These are phyloP conservation scores for Hyphopichia homilentoma DNA, from an alignment of 805 yeast genomes.

Conservation along the genomic window DNA sequence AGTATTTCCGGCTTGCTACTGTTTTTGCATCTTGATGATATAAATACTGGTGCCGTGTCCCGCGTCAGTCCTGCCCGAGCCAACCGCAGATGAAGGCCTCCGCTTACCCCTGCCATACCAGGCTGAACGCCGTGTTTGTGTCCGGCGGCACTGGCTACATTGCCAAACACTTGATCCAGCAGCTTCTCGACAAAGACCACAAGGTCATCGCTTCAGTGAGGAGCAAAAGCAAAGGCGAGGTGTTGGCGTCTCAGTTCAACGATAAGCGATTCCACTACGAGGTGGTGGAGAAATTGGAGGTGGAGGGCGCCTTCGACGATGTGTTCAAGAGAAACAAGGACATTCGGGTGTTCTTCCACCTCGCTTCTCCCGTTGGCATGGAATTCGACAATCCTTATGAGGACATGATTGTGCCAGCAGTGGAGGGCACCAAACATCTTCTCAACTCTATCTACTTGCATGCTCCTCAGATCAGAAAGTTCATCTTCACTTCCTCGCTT, in stretches of 20 bases:
- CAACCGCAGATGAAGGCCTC: too few relatives aligned
- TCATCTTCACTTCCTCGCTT: slow-evolving; percentile 43
- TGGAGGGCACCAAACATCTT: slow-evolving; percentile 26
- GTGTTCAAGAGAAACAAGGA: slow-evolving; percentile 24
- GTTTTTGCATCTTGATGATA: too few relatives aligned
- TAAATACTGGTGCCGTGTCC: too few relatives aligned
- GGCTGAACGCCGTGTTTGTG: slow-evolving; percentile 31
- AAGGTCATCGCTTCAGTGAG: slow-evolving; percentile 52
- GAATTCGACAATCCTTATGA: slow-evolving; percentile 13
- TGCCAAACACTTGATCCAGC: slow-evolving; percentile 46
- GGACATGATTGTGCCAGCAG: slow-evolving; percentile 24
- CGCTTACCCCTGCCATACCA: slow-evolving; percentile 1
- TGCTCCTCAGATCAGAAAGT: slow-evolving; percentile 32
- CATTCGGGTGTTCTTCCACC: slow-evolving; percentile 23
- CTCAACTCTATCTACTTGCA: slow-evolving; percentile 26
- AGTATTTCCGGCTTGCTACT: too few relatives aligned
- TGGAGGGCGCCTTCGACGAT: slow-evolving; percentile 23
- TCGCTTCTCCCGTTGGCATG: slow-evolving; percentile 25
- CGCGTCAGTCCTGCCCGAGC: too few relatives aligned
- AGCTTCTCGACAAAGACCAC: slow-evolving; percentile 37
- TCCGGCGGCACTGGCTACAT: slow-evolving; percentile 57
- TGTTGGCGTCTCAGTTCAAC: slow-evolving; percentile 10
- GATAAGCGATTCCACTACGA: slow-evolving; percentile 16
- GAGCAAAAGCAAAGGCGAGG: slow-evolving; percentile 40
- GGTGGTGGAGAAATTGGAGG: slow-evolving; percentile 19